Evolutionary conservation across 129 eudicot genomes (phyloP).

Genomic region (Apium graveolens): DNA sequence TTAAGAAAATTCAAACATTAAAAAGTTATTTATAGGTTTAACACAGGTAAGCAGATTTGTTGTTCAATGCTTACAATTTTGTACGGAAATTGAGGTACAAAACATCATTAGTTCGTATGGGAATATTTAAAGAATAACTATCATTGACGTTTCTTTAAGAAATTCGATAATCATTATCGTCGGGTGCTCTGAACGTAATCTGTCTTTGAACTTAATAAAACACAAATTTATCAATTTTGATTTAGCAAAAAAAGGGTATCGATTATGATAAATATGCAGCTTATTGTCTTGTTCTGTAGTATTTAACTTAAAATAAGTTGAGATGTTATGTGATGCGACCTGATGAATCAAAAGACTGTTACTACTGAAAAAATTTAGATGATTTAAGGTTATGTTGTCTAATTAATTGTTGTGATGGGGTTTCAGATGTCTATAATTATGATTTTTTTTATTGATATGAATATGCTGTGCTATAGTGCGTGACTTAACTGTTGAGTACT

Average conservation of each 20-base stretch:
- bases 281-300: not conserved
- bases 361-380: not conserved
- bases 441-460: not conserved
- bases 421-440: not conserved
- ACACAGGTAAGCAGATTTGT: not conserved
- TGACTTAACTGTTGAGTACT: not conserved
- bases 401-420: not conserved
- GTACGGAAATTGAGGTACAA: not conserved
- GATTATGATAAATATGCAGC: not conserved
- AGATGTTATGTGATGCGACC: not conserved
- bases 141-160: not conserved
- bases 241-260: too few relatives aligned
- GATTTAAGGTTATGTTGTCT: not conserved
- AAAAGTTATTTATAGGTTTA: not conserved
- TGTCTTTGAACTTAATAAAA: not conserved
- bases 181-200: not conserved
- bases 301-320: not conserved
- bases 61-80: not conserved
- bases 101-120: too few relatives aligned
- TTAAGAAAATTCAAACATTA: not conserved
- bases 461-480: not conserved
- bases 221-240: not conserved
- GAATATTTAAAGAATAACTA: not conserved
- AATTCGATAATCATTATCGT: not conserved
- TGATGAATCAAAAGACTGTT: not conserved